Base-by-base conservation (phyloP, 306 rosid species). In the Crataegus laevigata region DNA sequence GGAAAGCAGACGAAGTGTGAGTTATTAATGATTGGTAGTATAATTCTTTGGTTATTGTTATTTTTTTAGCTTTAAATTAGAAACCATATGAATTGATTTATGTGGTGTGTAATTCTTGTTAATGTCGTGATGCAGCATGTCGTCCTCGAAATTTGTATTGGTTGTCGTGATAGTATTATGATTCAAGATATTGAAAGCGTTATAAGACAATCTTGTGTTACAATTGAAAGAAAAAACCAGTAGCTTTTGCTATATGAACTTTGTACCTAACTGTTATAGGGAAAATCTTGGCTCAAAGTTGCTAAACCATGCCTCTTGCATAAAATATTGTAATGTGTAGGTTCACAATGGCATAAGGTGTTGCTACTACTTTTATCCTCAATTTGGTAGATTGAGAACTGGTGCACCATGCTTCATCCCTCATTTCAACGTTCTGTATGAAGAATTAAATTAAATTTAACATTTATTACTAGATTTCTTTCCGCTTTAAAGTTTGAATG, bases 1-100 rank as follows among this genome's bases (percentile, higher is more conserved):
- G 78, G 92, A 32, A 90, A 92, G 85, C 87, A 92, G 79, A 91
- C 99, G 11, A 89, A 92, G 86, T 79, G 94, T 96, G 88, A 88
- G 91, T 82, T 59, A 62, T 75, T 79, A 52, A 50, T 51, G 61
- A 61, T 61, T 30, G 13, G n/a, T 47, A 32, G 45, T 71, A 5
- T 55, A 30, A 38, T 59, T 19, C 24, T 21, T 42, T 36, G 18
- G 28, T 68, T 26, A 52, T 29, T 24, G 24, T 38, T 24, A 51
- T 66, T n/a, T 71, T 68, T 68, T 65, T 11, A 5, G 22, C 12
- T 18, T 58, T 57, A 18, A 4, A 57, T 22, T 72, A 24, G 8
- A 51, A 24, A 32, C 36, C 2, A n/a, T 57, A 29, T 38, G 5
- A 9, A 65, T 52, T 64, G 15, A 29, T 52, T 18, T 5, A 2